These are phyloP conservation scores for Tinospora cordifolia DNA, from an alignment of 164 flowering plant species.

Conservation along the genomic window DNA sequence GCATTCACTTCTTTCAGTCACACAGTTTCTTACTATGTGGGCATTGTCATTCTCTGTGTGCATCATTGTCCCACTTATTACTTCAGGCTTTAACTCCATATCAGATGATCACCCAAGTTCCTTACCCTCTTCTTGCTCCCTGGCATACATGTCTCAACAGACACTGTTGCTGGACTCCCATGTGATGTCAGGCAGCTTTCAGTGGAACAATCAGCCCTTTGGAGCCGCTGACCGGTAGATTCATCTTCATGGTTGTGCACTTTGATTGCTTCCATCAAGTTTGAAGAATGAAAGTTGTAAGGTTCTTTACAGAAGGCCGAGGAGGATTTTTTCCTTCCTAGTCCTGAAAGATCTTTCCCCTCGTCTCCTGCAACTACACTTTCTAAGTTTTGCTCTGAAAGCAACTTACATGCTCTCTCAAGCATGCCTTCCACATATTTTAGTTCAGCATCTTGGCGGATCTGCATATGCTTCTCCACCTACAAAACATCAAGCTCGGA, in stretches of 20 bases:
- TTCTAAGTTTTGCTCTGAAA: conserved; percentile 45
- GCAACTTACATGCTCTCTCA: conserved; percentile 58
- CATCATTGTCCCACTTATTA: too few species aligned
- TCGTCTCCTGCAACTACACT: conserved; percentile 20
- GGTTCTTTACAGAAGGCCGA: conserved; percentile 17
- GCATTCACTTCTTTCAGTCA: too few species aligned
- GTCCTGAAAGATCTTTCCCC: background rate
- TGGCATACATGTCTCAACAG: conserved; percentile 1
- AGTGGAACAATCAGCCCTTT: conserved; percentile 44
- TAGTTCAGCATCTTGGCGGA: conserved; percentile 54
- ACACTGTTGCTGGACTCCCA: conserved; percentile 31
- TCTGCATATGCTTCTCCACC: conserved; percentile 70
- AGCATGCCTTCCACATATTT: conserved; percentile 52
- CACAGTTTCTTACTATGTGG: too few species aligned
- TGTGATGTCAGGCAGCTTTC: conserved; percentile 58
- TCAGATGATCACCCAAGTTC: conserved; percentile 10
- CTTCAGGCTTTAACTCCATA: conserved; percentile 10
- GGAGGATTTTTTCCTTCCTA: background rate
- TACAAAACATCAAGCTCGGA: conserved; percentile 13
- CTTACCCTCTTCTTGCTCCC: conserved; percentile 15
- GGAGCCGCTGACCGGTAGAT: background rate
- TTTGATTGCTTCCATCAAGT: conserved; percentile 12
- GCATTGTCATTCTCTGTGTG: too few species aligned
- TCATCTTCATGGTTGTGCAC: conserved; percentile 6
- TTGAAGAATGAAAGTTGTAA: conserved; percentile 22